A percentile compares a stretch with the other conserved stretches of the same genome.
Conservation (phyloP, 2,329 filamentous ascomycete species). For the Acrocalymma vagum region DNA sequence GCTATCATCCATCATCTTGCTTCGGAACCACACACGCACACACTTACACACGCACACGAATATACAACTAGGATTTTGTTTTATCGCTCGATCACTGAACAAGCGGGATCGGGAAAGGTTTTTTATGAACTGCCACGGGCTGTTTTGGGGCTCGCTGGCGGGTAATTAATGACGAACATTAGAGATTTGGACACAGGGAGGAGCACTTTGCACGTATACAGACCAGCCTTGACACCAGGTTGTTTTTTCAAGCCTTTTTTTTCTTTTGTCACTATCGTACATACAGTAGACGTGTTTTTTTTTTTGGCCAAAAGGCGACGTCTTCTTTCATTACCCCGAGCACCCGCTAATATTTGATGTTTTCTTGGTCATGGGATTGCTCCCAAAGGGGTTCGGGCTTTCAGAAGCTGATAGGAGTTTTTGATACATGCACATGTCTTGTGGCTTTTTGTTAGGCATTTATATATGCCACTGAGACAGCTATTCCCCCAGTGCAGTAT, state of each 20-base stretch:
- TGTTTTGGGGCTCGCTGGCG: conserved; percentile 24
- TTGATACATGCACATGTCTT: conserved; percentile 48
- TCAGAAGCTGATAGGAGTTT: conserved; percentile 35
- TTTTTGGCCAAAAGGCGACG: too few relatives aligned
- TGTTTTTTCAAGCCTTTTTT: conserved; percentile 30
- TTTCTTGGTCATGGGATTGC: conserved; percentile 45
- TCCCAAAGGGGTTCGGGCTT: conserved; percentile 37
- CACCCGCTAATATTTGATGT: conserved; percentile 44
- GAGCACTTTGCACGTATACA: conserved; percentile 46
- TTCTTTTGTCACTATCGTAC: conserved; percentile 45
- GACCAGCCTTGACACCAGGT: conserved; percentile 29
- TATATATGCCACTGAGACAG: conserved; percentile 22
- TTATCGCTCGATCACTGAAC: conserved; percentile 15
- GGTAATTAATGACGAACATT: conserved; percentile 49
- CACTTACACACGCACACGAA: too few relatives aligned
- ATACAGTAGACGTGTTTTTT: conserved; percentile 47
- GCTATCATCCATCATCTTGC: conserved; percentile 27
- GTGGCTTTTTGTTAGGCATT: conserved; percentile 26
- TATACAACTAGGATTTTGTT: too few relatives aligned
- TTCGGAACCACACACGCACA: too few relatives aligned
- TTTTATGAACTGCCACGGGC: conserved; percentile 33
- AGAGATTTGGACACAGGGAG: conserved; percentile 40
- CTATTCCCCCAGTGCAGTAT: conserved; percentile 26
- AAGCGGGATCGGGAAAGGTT: conserved; percentile 19
- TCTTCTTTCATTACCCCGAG: conserved; percentile 35